Base-by-base conservation (phyloP, 805 yeast species). In the Suhomyces xylopsoci region DNA sequence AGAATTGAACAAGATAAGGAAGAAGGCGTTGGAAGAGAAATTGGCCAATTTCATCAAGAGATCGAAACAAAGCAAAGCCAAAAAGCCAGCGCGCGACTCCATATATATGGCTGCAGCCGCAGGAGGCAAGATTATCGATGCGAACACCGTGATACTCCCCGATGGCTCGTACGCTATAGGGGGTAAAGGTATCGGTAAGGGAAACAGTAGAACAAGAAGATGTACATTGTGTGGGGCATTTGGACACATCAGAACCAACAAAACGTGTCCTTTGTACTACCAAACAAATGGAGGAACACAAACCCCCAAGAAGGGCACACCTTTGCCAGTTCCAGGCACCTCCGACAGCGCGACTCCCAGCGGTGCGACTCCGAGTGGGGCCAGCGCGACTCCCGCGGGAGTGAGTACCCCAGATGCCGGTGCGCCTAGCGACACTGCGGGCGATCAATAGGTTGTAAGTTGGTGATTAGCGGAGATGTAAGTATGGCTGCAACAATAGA, bases 221-320 rank as follows among this genome's bases (percentile, higher is more conserved):
- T 93, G 99, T 72, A 92, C 96, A 3, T 87, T 94, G 0, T 93
- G 99, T 78, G 98, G 98, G 20, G 94, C 93, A 10, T 79, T 88
- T 57, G 99, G 98, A 0, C 99, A 93, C 67, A 93, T 93, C 56
- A 81, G 94, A 66, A 93, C 99, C 2, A 91, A 90, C 66, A 87
- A 87, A 63, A 79, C 78, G 57, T 93, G 99, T 72, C 99, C 98
- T 14, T 79, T 91, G 81, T 93, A 88, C 65, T 53, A 58, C 28
- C 69, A 69, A 50, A 68, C 72, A 9, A 61, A 66, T 49, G 74
- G 70, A 1, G 73, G 72, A n/a, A 41, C 51, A 7, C 47, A 26
- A 19, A 8, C 34, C 10, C 22, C 40, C 7, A 45, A 45, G 26
- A 28, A 28, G 26, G 36, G 36, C 24, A 25, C 47, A 6, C 42